Conservation (phyloP, 805 yeast species). For the Sugiyamaella mastotermitis region DNA sequence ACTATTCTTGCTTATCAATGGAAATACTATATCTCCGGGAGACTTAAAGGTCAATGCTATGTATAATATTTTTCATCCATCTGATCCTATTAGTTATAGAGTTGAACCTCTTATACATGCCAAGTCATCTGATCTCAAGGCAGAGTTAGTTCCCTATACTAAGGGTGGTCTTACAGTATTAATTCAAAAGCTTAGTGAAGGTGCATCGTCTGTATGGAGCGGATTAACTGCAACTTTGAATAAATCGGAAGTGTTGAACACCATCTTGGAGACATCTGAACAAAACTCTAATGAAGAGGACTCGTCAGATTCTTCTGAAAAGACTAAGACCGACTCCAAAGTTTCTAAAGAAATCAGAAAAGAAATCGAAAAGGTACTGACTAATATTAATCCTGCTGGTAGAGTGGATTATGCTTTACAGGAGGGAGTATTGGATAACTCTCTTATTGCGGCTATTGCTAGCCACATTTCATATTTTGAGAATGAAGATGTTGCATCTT, state of each 20-base stretch:
- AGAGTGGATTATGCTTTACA: constrained; percentile 78
- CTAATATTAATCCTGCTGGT: constrained; percentile 59
- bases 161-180: constrained; percentile 35
- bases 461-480: constrained; percentile 88
- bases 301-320: neutral
- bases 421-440: constrained; percentile 72
- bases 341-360: constrained; percentile 1
- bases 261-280: neutral
- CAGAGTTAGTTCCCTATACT: constrained; percentile 53
- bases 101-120: constrained; percentile 72
- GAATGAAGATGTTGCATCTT: constrained; percentile 77
- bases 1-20: constrained; percentile 68
- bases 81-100: constrained; percentile 88
- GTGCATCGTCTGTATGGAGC: constrained; percentile 16
- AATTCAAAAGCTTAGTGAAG: constrained; percentile 31
- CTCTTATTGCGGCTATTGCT: constrained; percentile 70
- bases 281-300: neutral
- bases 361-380: constrained; percentile 31
- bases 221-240: constrained; percentile 3
- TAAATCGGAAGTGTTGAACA: neutral
- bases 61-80: constrained; percentile 81
- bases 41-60: constrained; percentile 38
- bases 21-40: constrained; percentile 44
- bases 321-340: neutral
- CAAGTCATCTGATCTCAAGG: constrained; percentile 43